phyloP scores from a whole-genome alignment of 116 monocot genomes.

The Cymodocea nodosa region DNA sequence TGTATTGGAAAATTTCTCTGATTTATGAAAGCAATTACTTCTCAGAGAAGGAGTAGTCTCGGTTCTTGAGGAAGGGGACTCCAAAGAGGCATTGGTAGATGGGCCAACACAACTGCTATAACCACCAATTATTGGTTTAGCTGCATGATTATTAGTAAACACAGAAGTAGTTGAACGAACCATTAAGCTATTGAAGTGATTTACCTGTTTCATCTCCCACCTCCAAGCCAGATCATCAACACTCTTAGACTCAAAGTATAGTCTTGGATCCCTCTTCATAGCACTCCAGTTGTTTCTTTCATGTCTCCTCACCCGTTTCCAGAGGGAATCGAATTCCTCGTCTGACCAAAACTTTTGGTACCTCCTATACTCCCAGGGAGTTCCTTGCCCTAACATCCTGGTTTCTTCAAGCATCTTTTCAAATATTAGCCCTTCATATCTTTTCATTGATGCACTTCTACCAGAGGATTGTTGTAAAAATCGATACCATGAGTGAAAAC shows the following conservation, averaged over 20 bases:
- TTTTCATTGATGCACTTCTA: slow-evolving; percentile 8
- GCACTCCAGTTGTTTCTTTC: slow-evolving; percentile 65
- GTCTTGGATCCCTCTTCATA: slow-evolving; percentile 52
- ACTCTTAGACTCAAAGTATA: slow-evolving; percentile 39
- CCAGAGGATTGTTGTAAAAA: slow-evolving; percentile 5
- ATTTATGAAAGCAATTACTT: slow-evolving; percentile 29
- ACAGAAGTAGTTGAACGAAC: slow-evolving; percentile 6
- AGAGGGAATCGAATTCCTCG: slow-evolving; percentile 85
- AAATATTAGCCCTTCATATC: slow-evolving; percentile 16
- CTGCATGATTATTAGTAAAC: slow-evolving; percentile 4
- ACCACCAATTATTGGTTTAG: not conserved
- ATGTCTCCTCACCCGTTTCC: slow-evolving; percentile 90
- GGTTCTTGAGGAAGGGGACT: slow-evolving; percentile 16
- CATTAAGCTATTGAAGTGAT: slow-evolving; percentile 20
- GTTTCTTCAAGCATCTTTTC: slow-evolving; percentile 16
- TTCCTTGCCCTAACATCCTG: slow-evolving; percentile 13
- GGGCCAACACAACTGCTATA: not conserved
- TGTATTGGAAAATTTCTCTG: not conserved
- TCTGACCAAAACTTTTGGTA: slow-evolving; percentile 52
- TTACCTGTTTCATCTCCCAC: slow-evolving; percentile 65
- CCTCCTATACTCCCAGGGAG: slow-evolving; percentile 18
- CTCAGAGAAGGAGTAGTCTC: slow-evolving; percentile 63
- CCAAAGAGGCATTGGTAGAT: slow-evolving; percentile 3
- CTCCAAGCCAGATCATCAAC: slow-evolving; percentile 50
- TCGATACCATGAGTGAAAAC: not conserved